Evolutionary conservation across 2,329 filamentous ascomycete species (phyloP), one percentile per base, ranked within the genome.

Genomic region (Fusarium algeriense): DNA sequence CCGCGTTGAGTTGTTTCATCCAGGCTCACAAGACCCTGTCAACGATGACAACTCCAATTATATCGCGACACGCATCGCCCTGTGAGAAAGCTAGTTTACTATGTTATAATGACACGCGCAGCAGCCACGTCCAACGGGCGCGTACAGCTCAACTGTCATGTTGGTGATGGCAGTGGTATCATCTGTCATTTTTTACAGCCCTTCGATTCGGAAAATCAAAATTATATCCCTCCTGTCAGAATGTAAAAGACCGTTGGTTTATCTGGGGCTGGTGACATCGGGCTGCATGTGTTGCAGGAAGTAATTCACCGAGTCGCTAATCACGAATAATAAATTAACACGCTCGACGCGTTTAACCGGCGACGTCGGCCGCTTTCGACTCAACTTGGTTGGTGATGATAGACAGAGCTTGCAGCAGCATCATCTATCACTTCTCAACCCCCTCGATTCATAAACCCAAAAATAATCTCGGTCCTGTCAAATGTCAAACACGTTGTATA

Each of bases 31-130:
- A 52, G 17, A 38, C 34, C 48, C 20, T 28, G 20, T 52, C 13
- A 34, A 28, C 20, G 32, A 38, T 28, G 32, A 38, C 15, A 26
- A 5, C 48, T 9, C 48, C 48, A 52, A 52, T 52, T 8, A 40
- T 9, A 38, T 5, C 3, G 20, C 5, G 48, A 32, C 48, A 52
- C 48, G 48, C 32, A 52, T 8, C 5, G 2, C 5, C 32, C 8
- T n/a, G 34, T 52, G 48, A 52, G 48, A 52, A 52, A 52, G 4
- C 26, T 12, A 28, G 6, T 28, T 3, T 3, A n/a, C 23, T 9
- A n/a, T 6, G 32, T 38, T 13, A 1, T 19, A 4, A 3, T 7
- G 0, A 12, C 15, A 52, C 9, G 15, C 17, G 17, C 9, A 17
- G 11, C 37, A 15, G 35, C 37, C 6, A 9, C 32, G 32, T 26